Evolutionary conservation across 2,329 filamentous ascomycete genomes (phyloP).

Genomic region (Cladophialophora immunda): DNA sequence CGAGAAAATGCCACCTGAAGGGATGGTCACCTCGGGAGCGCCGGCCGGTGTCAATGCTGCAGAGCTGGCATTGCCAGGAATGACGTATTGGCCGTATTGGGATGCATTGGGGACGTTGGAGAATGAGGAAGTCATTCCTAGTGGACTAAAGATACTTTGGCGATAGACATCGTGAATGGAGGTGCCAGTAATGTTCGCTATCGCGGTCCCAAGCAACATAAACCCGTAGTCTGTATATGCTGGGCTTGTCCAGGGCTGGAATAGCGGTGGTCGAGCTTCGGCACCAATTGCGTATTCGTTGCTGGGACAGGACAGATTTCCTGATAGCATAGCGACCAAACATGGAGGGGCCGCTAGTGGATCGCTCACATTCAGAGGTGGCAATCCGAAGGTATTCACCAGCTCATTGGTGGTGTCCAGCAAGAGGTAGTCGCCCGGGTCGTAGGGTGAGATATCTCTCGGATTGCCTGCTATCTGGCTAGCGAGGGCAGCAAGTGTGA

Average conservation of each 20-base stretch:
- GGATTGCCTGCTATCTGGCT: slow-evolving; percentile 57
- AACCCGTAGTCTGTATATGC: slow-evolving; percentile 62
- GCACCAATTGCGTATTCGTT: slow-evolving; percentile 43
- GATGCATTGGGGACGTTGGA: slow-evolving; percentile 46
- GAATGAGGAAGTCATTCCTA: slow-evolving; percentile 54
- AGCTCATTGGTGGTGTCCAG: background rate
- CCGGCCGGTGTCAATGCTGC: slow-evolving; percentile 5
- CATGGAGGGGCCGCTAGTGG: slow-evolving; percentile 37
- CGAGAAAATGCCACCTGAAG: slow-evolving; percentile 42
- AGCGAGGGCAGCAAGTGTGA: slow-evolving; percentile 58
- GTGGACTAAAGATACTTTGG: slow-evolving; percentile 53
- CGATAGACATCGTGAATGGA: slow-evolving; percentile 52
- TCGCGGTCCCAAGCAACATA: slow-evolving; percentile 54
- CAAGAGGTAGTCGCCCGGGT: slow-evolving; percentile 4
- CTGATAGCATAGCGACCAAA: background rate
- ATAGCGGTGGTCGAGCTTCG: slow-evolving; percentile 49
- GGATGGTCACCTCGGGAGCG: slow-evolving; percentile 28
- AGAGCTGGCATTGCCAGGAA: slow-evolving; percentile 28
- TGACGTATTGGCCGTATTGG: slow-evolving; percentile 34
- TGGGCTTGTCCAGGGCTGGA: slow-evolving; percentile 55
- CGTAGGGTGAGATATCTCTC: slow-evolving; percentile 9
- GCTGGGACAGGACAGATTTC: slow-evolving; percentile 2
- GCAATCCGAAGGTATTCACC: slow-evolving; percentile 7
- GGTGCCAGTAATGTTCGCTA: slow-evolving; percentile 56
- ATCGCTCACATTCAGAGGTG: slow-evolving; percentile 14